Percentiles rank a stretch among this genome's conserved stretches.
These are phyloP conservation scores for Oxytropis ochrocephala DNA, from an alignment of 306 rosid species.

Conservation along the genomic window DNA sequence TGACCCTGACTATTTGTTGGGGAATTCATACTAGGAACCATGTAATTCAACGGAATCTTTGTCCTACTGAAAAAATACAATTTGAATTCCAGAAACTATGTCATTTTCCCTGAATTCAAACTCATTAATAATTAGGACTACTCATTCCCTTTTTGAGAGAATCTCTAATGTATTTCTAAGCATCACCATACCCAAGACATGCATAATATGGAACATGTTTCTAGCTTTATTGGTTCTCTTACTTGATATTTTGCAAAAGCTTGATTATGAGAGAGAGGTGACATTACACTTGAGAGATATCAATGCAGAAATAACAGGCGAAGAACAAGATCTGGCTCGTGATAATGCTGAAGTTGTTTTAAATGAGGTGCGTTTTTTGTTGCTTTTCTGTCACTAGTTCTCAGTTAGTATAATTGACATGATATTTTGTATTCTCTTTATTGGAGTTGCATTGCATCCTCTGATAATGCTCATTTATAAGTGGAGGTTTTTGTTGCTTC, in stretches of 20 bases:
- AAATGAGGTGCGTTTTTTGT: slow-evolving; percentile 56
- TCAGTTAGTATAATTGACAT: background rate
- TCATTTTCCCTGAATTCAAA: background rate
- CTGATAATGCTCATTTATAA: background rate
- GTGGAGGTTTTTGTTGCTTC: background rate
- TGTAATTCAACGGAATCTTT: background rate
- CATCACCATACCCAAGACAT: slow-evolving; percentile 75
- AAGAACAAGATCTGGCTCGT: too few relatives aligned
- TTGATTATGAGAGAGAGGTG: background rate
- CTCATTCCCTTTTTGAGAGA: slow-evolving; percentile 27
- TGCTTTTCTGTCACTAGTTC: background rate
- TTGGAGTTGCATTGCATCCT: slow-evolving; percentile 2
- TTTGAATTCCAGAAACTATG: background rate
- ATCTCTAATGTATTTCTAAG: slow-evolving; percentile 66
- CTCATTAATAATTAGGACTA: background rate
- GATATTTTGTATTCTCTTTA: slow-evolving; percentile 3
- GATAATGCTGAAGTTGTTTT: slow-evolving; percentile 10
- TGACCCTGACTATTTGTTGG: background rate
- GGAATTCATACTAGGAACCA: background rate
- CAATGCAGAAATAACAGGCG: too few relatives aligned
- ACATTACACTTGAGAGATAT: too few relatives aligned
- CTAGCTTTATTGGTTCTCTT: slow-evolving; percentile 74
- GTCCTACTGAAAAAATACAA: background rate
- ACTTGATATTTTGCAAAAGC: slow-evolving; percentile 36
- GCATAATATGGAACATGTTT: slow-evolving; percentile 62